Evolutionary conservation across 139 green algal species (phyloP).

Genomic region (Tetradesmus obliquus): DNA sequence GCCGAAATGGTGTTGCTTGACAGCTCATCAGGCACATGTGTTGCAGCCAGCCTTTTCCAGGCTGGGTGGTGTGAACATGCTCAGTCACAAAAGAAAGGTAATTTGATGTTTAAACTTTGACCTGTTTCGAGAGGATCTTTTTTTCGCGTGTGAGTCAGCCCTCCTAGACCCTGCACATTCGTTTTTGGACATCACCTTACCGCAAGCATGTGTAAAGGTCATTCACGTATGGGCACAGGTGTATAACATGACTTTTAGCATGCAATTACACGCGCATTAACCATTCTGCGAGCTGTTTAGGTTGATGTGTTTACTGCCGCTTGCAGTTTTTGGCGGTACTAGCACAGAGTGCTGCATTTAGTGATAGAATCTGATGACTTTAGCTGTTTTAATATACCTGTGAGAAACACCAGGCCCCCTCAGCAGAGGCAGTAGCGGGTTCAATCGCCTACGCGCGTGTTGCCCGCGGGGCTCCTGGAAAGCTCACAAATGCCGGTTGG

Average conservation of each 20-base stretch:
- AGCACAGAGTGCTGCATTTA: not conserved
- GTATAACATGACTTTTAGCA: not conserved
- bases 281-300: not conserved
- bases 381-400: not conserved
- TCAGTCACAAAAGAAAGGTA: no score
- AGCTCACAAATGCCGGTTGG: not conserved
- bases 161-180: not conserved
- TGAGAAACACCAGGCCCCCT: not conserved
- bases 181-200: not conserved
- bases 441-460: not conserved
- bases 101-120: not conserved
- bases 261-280: not conserved
- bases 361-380: not conserved
- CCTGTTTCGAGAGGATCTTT: no score
- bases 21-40: not conserved
- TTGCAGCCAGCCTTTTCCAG: not conserved
- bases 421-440: not conserved
- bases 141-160: not conserved
- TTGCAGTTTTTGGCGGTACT: not conserved
- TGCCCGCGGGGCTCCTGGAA: not conserved
- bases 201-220: not conserved
- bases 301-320: not conserved
- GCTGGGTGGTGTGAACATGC: no score
- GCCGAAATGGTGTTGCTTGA: not conserved
- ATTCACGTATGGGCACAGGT: no score